Evolutionary conservation across 2,329 filamentous ascomycete species (phyloP), one percentile per base, ranked within the genome.

Genomic region (Biscogniauxia mediterranea): DNA sequence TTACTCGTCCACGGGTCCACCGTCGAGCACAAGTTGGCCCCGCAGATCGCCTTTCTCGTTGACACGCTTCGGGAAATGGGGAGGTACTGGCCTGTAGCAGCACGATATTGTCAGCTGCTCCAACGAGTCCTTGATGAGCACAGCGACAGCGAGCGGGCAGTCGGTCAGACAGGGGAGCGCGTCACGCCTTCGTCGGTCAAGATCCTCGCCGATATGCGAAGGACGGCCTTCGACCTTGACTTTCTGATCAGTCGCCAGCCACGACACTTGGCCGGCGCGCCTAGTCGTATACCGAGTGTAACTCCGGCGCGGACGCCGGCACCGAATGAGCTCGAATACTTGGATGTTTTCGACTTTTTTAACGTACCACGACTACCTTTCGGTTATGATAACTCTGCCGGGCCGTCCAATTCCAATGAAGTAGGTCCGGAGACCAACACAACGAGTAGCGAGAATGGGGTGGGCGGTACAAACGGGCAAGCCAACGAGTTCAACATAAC

Each of bases 341-440:
- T 97, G 2, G 93, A 97, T 69, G 91, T 97, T 0, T 97, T 97
- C 73, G 92, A 95, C 69, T 97, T 96, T 73, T 97, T 97, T 81
- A 97, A 97, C 72, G 87, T 96, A 59, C 93, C 93, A 0, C 81
- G 92, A 19, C 78, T 97, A 23, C 83, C 85, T 0, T 75, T 83
- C 21, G 78, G 78, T 28, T 75, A 77, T 11, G 78, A 80, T 57
- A 64, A 66, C 17, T 71, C 55, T 57, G 71, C 65, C 54, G 68
- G 54, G 19, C 73, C 55, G 6, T 63, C 62, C 8, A 64, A 62
- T 32, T 19, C 56, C 13, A 65, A 62, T 42, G 67, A 67, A 17
- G 60, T 66, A 56, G 57, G 58, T 23, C n/a, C 62, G 25, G 65
- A 66, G 2, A 61, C 60, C n/a, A 54, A 38, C 15, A 59, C 64